Conservation (phyloP, 1,139 yeast species). For the Hyphopichia khmerensis region DNA sequence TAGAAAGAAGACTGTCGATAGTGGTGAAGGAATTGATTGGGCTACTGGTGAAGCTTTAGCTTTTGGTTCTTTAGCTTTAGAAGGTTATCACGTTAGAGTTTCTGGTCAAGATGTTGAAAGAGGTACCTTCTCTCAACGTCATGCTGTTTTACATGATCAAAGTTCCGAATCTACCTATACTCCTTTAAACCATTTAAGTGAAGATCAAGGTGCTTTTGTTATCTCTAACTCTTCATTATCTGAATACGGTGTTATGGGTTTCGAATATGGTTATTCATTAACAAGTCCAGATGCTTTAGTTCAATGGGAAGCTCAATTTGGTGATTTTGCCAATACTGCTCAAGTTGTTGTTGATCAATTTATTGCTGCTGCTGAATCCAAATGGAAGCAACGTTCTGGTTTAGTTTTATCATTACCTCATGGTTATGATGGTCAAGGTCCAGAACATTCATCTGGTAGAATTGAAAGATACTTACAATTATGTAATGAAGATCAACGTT, state of each 20-base stretch:
- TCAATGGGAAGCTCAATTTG: conserved; percentile 99
- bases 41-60: conserved; percentile 99
- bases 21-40: conserved; percentile 97
- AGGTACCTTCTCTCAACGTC: conserved; percentile 99
- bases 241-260: conserved; percentile 99
- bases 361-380: conserved; percentile 94
- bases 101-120: conserved; percentile 99
- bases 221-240: conserved; percentile 96
- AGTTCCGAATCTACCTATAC: conserved; percentile 76
- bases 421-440: conserved; percentile 99
- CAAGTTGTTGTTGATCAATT: conserved; percentile 98
- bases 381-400: conserved; percentile 99
- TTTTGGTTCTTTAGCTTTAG: conserved; percentile 85
- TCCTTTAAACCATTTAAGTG: conserved; percentile 78
- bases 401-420: conserved; percentile 93
- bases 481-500: conserved; percentile 94
- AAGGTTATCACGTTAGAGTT: conserved; percentile 95
- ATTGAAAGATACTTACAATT: conserved; percentile 94
- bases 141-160: conserved; percentile 97
- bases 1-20: conserved; percentile 83
- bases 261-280: conserved; percentile 97
- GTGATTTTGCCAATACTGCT: conserved; percentile 99
- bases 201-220: conserved; percentile 81
- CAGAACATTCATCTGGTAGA: conserved; percentile 98
- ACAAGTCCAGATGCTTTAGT: conserved; percentile 95